phyloP scores from a whole-genome alignment of 257 asterid genomes.

The Solanum appendiculatum region DNA sequence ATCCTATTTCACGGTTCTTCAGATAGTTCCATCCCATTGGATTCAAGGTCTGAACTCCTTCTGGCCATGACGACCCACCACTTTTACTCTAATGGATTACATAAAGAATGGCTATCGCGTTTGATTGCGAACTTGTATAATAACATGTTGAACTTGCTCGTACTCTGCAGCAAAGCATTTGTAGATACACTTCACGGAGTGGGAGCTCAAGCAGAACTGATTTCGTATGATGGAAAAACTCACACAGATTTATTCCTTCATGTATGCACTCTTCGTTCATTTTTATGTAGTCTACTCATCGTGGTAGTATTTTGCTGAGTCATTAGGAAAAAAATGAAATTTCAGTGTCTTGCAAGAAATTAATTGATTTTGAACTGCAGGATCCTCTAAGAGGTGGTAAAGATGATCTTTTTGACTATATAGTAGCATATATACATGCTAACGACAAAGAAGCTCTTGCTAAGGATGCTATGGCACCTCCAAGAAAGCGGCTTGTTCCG shows the following conservation, averaged over 20 bases:
- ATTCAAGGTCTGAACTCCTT: conserved; percentile 57
- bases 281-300: background rate
- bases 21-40: conserved; percentile 72
- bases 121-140: background rate
- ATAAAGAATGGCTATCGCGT: too few species aligned
- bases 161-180: conserved; percentile 53
- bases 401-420: conserved; percentile 68
- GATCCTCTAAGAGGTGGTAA: conserved; percentile 94
- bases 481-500: conserved; percentile 69
- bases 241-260: conserved; percentile 95
- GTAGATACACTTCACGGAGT: conserved; percentile 38
- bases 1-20: conserved; percentile 75
- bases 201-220: conserved; percentile 68
- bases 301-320: background rate
- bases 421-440: conserved; percentile 63
- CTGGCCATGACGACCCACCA: background rate
- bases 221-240: conserved; percentile 74
- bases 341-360: background rate
- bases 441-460: conserved; percentile 69
- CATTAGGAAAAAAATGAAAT: background rate
- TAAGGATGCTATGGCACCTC: conserved; percentile 61
- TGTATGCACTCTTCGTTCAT: conserved; percentile 19
- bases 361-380: conserved; percentile 22
- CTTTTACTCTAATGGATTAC: background rate
- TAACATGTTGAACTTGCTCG: background rate